Evolutionary conservation across 140 eudicot genomes (phyloP).

Genomic region (Bidens hawaiensis): DNA sequence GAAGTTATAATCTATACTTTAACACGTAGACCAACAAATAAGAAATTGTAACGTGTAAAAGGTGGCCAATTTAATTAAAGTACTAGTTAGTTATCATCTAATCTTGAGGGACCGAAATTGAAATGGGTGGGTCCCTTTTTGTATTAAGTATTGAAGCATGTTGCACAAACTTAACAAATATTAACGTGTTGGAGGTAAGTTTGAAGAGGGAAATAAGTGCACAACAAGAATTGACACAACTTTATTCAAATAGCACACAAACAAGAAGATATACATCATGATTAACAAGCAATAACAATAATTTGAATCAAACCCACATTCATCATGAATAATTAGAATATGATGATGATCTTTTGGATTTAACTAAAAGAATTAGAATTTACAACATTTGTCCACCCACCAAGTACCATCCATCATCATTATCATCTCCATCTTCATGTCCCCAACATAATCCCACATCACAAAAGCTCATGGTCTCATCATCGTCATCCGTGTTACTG

Average conservation of each 20-base stretch:
- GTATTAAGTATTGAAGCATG: neutral
- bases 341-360: slow-evolving; percentile 21
- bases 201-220: slow-evolving; percentile 1
- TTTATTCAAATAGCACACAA: slow-evolving; percentile 19
- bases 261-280: slow-evolving; percentile 21
- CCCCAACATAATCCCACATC: slow-evolving; percentile 35
- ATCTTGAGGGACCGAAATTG: neutral
- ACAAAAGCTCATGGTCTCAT: slow-evolving; percentile 40
- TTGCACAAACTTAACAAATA: neutral
- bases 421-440: slow-evolving; percentile 27
- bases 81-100: neutral
- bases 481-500: neutral
- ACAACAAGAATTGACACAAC: slow-evolving; percentile 12
- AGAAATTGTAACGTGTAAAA: slow-evolving; percentile 5
- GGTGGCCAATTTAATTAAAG: neutral
- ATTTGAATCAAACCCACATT: neutral
- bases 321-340: slow-evolving; percentile 17
- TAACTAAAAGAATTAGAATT: slow-evolving; percentile 24
- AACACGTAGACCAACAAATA: too few relatives aligned
- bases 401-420: slow-evolving; percentile 34
- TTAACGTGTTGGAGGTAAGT: slow-evolving; percentile 3
- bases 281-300: slow-evolving; percentile 18
- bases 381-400: slow-evolving; percentile 30
- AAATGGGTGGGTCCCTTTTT: slow-evolving; percentile 2
- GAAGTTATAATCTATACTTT: too few relatives aligned